Base-by-base conservation (phyloP, 352 stramenopile species). In the Pythium utonaiense region DNA sequence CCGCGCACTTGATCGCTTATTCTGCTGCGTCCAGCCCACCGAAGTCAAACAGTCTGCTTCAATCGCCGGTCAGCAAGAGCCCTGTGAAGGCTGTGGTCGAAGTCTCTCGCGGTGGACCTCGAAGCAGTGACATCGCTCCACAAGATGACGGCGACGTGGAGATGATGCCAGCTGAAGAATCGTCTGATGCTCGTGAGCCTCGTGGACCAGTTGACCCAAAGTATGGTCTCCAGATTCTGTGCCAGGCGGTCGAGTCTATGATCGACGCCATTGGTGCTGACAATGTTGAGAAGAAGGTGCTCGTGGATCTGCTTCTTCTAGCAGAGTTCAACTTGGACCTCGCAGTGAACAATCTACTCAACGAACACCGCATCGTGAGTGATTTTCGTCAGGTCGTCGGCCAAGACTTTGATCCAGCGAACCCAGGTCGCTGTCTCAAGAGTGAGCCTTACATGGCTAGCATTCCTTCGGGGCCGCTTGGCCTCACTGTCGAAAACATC, bases 401-500 rank as follows among this genome's bases (percentile, higher is more conserved):
- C 1, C 71, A 76, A 51, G 69, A 91, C 49, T 91, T 79, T 70
- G 70, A 92, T 30, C 71, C 75, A 7, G 67, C 81, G n/a, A 71
- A 82, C 16, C 69, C 68, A 38, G 66, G 66, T 1, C 76, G 71
- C 28, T 77, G 77, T 31, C 81, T 86, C 68, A 74, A 75, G 25
- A 73, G 59, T 14, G 77, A 78, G 5, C 66, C 78, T 14, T 96
- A 96, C 42, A 50, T 69, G 9, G 84, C 81, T 13, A 85, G 73
- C 5, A 91, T 96, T 60, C 86, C 86, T n/a, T 71, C 83, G 1
- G 86, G 86, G 1, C 83, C 86, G 1, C 70, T 96, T 28, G 86
- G 86, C 19, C 73, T 96, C 24, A 96, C 86, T 1, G 86, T 96
- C n/a, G 86, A 96, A 57, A 96, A 96, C 33, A 91, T 94, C 27